Conservation (phyloP, 2,329 filamentous ascomycete species). For the Triangularia verruculosa region DNA sequence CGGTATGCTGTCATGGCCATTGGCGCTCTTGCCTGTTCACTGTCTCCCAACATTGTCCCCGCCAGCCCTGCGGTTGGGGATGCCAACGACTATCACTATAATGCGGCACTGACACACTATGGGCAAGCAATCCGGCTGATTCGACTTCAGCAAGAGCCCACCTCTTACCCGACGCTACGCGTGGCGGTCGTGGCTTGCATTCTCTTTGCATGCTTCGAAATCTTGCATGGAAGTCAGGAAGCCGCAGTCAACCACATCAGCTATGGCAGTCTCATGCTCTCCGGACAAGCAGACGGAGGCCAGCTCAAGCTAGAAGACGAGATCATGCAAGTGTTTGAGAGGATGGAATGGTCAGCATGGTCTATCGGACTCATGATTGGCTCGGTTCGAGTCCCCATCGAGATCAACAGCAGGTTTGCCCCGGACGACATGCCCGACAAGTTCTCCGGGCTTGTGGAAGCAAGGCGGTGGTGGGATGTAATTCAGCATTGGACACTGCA, state of each 20-base stretch:
- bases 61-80: background rate
- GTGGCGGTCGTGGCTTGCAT: slow-evolving; percentile 36
- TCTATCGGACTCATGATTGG: slow-evolving; percentile 26
- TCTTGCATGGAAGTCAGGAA: slow-evolving; percentile 36
- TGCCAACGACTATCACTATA: slow-evolving; percentile 28
- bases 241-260: slow-evolving; percentile 37
- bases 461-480: slow-evolving; percentile 31
- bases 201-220: slow-evolving; percentile 39
- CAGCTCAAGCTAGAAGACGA: slow-evolving; percentile 30
- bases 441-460: slow-evolving; percentile 29
- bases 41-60: slow-evolving; percentile 8
- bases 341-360: slow-evolving; percentile 32
- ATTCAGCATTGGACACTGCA: slow-evolving; percentile 31
- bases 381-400: slow-evolving; percentile 16
- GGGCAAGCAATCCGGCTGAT: slow-evolving; percentile 34
- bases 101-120: slow-evolving; percentile 34
- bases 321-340: slow-evolving; percentile 31
- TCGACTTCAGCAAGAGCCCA: slow-evolving; percentile 18
- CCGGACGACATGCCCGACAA: slow-evolving; percentile 22
- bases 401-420: background rate
- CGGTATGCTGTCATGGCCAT: slow-evolving; percentile 39
- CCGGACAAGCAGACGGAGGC: slow-evolving; percentile 32
- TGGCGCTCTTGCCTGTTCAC: slow-evolving; percentile 33
- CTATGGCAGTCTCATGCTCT: slow-evolving; percentile 36
- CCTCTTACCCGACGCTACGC: slow-evolving; percentile 14